Percentiles rank a stretch among this genome's conserved stretches.
These are phyloP conservation scores for Fusarium verticillioides DNA, from an alignment of 2,329 filamentous ascomycete genomes.

Conservation along the genomic window DNA sequence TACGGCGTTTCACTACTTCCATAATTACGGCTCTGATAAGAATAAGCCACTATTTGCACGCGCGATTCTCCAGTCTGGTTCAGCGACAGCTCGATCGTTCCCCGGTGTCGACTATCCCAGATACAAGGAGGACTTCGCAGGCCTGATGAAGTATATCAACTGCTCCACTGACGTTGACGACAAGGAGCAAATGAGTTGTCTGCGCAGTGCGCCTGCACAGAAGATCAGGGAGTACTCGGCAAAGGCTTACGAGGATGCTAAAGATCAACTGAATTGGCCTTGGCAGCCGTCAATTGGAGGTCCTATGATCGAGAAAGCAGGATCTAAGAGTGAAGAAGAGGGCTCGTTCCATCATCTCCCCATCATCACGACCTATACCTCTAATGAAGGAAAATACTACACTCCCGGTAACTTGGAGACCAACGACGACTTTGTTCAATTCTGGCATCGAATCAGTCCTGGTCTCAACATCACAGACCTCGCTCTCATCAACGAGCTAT, in stretches of 20 bases:
- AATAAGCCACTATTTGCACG: not conserved
- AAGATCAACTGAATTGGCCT: slow-evolving; percentile 11
- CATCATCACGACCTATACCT: slow-evolving; percentile 2
- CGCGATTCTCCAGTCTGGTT: slow-evolving; percentile 3
- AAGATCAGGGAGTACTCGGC: slow-evolving; percentile 2
- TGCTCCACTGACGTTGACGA: not conserved
- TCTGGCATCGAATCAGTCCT: slow-evolving; percentile 5
- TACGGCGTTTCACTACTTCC: slow-evolving; percentile 7
- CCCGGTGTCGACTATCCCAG: not conserved
- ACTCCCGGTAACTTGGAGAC: slow-evolving; percentile 1
- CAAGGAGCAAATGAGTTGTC: not conserved
- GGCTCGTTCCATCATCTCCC: slow-evolving; percentile 3
- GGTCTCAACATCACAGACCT: slow-evolving; percentile 5
- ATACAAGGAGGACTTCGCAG: slow-evolving; percentile 4
- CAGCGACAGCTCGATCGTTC: slow-evolving; percentile 3
- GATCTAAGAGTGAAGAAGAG: not conserved
- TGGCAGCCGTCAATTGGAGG: slow-evolving; percentile 15
- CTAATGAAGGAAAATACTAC: slow-evolving; percentile 11
- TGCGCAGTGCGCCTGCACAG: not conserved
- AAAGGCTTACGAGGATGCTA: slow-evolving; percentile 3
- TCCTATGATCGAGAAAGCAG: not conserved
- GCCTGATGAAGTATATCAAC: not conserved
- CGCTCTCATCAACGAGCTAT: slow-evolving; percentile 1
- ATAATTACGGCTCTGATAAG: not conserved
- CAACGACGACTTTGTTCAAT: slow-evolving; percentile 16